Evolutionary conservation across 495 filamentous ascomycete species (phyloP).

Genomic region (Xylaria cubensis): DNA sequence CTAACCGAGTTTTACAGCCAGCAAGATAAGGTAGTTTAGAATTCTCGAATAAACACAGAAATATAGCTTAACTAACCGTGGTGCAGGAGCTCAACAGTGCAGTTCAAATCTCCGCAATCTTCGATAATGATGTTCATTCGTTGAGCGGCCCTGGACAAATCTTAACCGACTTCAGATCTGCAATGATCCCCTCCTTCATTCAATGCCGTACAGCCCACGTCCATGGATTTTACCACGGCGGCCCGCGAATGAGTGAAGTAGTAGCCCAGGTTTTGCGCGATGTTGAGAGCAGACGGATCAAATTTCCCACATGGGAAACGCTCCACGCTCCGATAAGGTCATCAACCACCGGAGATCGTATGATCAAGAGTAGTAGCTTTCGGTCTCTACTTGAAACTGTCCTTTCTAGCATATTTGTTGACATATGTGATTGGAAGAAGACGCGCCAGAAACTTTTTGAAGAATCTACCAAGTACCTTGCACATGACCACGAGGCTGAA

Average conservation of each 20-base stretch:
- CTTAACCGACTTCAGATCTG: slow-evolving; percentile 22
- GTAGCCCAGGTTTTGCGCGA: slow-evolving; percentile 28
- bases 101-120: slow-evolving; percentile 7
- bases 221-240: slow-evolving; percentile 35
- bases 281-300: slow-evolving; percentile 19
- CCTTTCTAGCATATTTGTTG: slow-evolving; percentile 25
- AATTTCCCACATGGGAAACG: slow-evolving; percentile 28
- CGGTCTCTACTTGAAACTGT: slow-evolving; percentile 21
- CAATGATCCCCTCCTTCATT: slow-evolving; percentile 16
- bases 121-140: slow-evolving; percentile 17
- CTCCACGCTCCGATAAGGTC: slow-evolving; percentile 22
- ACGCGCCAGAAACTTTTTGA: slow-evolving; percentile 11
- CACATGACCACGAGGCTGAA: slow-evolving; percentile 1
- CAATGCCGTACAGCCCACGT: slow-evolving; percentile 24
- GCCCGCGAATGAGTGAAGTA: slow-evolving; percentile 18
- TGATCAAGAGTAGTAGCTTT: not conserved
- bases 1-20: not conserved
- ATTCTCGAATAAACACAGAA: not conserved
- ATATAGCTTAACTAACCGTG: not conserved
- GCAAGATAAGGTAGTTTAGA: not conserved
- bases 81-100: not conserved
- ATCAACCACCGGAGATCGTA: slow-evolving; percentile 18
- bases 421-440: slow-evolving; percentile 26
- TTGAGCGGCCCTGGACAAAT: slow-evolving; percentile 15
- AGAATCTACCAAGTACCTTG: not conserved